Base-by-base conservation (phyloP, 441 rosid genomes). In the Raphanus hybrid region DNA sequence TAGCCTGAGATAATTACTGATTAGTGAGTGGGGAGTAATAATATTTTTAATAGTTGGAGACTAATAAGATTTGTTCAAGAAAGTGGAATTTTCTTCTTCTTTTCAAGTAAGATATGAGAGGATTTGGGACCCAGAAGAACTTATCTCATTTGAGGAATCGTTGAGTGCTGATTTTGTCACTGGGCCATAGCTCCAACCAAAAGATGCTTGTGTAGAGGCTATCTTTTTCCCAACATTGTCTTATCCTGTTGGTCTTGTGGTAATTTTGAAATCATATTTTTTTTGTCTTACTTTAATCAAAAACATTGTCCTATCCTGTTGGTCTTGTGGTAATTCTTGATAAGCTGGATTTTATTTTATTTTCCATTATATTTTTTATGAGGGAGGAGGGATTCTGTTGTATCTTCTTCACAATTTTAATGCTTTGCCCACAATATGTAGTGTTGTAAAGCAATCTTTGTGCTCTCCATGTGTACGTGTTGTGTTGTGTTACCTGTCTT, bases 191-290 rank as follows among this genome's bases (percentile, higher is more conserved):
- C 26, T 55, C 67, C 57, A 69, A 74, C 57, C 64, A 70, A 37
- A 69, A 69, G 55, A 74, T 79, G 63, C 63, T 69, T 54, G 72
- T 73, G 78, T 79, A 69, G 71, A 75, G 71, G 64, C 67, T 11
- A 12, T 48, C 64, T 60, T 69, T 72, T 78, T 64, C 67, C 70
- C 60, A 71, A 64, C 18, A 43, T 18, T 57, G 67, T 43, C 41
- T 41, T 64, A 50, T 50, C 63, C 18, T 27, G 11, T 58, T 58
- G 45, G 66, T 14, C 60, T 45, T n/a, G 64, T 72, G 64, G 67
- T 26, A n/a, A 45, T 57, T 57, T 37, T 57, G 16, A 43, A 64
- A 45, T 45, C 14, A 58, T 45, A 45, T 71, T 71, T 18, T 8
- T 58, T 65, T 55, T 77, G 67, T 29, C 65, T 54, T 60, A 76